Evolutionary conservation across 331 rosid genomes (phyloP), one percentile per base, ranked within the genome.

Genomic region (Rosa hybrid): DNA sequence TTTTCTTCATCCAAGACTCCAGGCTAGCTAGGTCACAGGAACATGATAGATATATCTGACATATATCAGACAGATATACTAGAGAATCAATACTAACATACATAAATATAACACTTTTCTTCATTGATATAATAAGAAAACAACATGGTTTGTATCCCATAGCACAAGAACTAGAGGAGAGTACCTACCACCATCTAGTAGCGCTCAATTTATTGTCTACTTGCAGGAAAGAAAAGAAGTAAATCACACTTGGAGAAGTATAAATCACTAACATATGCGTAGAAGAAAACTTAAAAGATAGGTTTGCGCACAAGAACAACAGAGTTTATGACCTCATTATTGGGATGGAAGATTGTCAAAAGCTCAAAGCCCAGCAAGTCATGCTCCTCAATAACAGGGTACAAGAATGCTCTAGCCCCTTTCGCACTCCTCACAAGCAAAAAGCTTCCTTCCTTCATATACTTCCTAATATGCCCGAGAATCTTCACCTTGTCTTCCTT

Each of bases 371-470:
- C 51, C 9, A 25, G 75, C 85, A 93, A 25, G 76, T 90, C 92
- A 67, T 65, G 74, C 53, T 86, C 90, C 41, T 91, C 86, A 75
- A 91, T 80, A 41, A 90, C 44, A 7, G 98, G 98, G 86, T 90
- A 93, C 86, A 93, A 78, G 83, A 91, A 93, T 38, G 88, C 94
- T 69, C 98, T 85, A 7, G 91, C 90, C 51, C 98, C 91, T 70
- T 90, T 88, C 54, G 96, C 94, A 72, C 94, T 91, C 83, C 98
- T 88, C 54, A 91, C 89, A 13, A 93, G 82, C 84, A 91, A 80
- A 78, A 74, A 1, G 18, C 93, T 84, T 18, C 91, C 96, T 25
- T 85, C 87, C 77, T 91, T 90, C 98, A 91, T 93, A 50, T 90
- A 87, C 78, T 81, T 90, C 39, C 86, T 71, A 38, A 90, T 49